Conservation (phyloP, 345 rosid genomes). For the Hypericum perforatum region DNA sequence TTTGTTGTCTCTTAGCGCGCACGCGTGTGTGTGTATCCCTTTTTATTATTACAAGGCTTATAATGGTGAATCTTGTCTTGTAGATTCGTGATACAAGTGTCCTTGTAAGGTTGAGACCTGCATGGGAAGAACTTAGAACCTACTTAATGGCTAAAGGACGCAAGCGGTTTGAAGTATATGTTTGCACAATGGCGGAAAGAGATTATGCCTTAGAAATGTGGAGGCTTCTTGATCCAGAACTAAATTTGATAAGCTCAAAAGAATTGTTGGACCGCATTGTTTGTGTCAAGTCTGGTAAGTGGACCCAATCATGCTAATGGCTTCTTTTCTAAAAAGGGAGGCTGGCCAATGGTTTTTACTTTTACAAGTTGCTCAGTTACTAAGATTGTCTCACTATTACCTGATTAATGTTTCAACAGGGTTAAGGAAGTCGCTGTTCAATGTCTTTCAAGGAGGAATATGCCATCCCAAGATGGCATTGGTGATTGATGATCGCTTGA, state of each 20-base stretch:
- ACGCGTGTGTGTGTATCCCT: too few species aligned
- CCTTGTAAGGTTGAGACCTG: constrained; percentile 97
- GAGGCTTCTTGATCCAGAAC: constrained; percentile 99
- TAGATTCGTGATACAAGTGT: constrained; percentile 98
- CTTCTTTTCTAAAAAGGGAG: too few species aligned
- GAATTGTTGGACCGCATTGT: constrained; percentile 76
- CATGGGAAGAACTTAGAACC: constrained; percentile 91
- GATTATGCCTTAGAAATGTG: constrained; percentile 99
- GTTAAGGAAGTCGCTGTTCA: constrained; percentile 67
- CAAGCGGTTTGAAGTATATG: constrained; percentile 98
- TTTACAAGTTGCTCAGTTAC: background rate
- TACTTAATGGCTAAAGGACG: constrained; percentile 95
- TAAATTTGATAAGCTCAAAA: constrained; percentile 68
- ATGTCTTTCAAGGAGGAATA: constrained; percentile 80
- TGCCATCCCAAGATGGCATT: constrained; percentile 97
- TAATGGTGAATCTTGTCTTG: background rate
- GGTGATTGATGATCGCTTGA: constrained; percentile 92
- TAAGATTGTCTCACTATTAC: background rate
- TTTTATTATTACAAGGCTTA: background rate
- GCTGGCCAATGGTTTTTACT: too few species aligned
- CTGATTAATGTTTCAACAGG: constrained; percentile 29
- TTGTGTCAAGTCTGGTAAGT: constrained; percentile 89
- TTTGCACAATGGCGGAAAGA: constrained; percentile 99
- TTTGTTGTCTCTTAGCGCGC: background rate
- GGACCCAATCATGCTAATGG: background rate